A percentile compares a stretch with the other conserved stretches of the same genome.
Evolutionary conservation across 257 asterid species (phyloP).

Genomic region (Scutellaria barbata): DNA sequence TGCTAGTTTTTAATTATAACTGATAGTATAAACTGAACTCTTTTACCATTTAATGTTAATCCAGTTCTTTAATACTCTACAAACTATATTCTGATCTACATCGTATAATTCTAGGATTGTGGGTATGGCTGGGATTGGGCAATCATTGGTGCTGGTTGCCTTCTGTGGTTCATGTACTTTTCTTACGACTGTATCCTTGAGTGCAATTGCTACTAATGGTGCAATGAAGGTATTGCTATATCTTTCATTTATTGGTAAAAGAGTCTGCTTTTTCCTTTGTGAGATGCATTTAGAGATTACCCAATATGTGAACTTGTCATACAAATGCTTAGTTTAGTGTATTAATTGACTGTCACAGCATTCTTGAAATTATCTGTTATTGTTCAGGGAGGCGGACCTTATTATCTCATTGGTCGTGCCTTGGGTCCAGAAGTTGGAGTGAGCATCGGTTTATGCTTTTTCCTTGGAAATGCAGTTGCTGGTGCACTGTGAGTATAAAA

Average conservation of each 20-base stretch:
- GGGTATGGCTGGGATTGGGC: constrained; percentile 99
- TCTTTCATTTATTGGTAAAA: constrained; percentile 17
- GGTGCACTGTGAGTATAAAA: constrained; percentile 91
- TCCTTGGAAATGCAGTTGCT: constrained; percentile 98
- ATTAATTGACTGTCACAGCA: constrained; percentile 29
- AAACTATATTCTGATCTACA: constrained; percentile 35
- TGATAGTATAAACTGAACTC: not conserved
- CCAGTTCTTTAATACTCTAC: constrained; percentile 13
- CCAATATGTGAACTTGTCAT: constrained; percentile 13
- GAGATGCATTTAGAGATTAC: constrained; percentile 22
- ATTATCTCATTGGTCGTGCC: constrained; percentile 98
- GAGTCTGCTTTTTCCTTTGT: constrained; percentile 21
- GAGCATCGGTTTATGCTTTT: constrained; percentile 97
- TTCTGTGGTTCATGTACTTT: constrained; percentile 95
- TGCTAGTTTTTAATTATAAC: constrained; percentile 13
- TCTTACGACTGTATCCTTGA: constrained; percentile 91
- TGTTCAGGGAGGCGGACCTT: constrained; percentile 97
- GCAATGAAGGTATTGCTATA: constrained; percentile 86
- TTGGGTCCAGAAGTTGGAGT: constrained; percentile 99
- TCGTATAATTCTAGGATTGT: constrained; percentile 77
- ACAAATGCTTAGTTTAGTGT: constrained; percentile 24
- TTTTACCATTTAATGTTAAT: constrained; percentile 25
- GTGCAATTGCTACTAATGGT: constrained; percentile 98
- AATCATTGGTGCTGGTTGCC: constrained; percentile 88
- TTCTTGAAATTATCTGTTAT: constrained; percentile 34